Evolutionary conservation across 352 stramenopile genomes (phyloP).

Genomic region (Elongisporangium prolatum): DNA sequence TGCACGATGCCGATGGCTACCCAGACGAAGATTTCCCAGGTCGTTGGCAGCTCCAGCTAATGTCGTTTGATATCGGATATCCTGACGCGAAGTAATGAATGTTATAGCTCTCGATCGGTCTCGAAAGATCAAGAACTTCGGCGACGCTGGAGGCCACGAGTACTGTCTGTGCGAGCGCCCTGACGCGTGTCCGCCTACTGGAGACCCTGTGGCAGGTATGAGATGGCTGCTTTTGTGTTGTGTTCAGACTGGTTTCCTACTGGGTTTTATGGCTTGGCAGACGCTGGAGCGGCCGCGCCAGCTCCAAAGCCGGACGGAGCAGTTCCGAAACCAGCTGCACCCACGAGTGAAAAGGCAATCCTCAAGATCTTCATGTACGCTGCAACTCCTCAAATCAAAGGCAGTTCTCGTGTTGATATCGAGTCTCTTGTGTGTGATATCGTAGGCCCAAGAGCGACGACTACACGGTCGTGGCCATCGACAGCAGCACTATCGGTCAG

Average conservation of each 20-base stretch:
- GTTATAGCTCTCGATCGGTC: conserved; percentile 68
- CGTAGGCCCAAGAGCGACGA: conserved; percentile 83
- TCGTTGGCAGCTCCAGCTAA: conserved; percentile 6
- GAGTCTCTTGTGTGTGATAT: conserved; percentile 3
- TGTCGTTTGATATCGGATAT: neutral
- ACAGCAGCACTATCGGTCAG: conserved; percentile 70
- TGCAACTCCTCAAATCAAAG: neutral
- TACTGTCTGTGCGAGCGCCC: conserved; percentile 86
- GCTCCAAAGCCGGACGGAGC: neutral
- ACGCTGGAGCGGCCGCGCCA: neutral
- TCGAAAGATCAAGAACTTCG: conserved; percentile 89
- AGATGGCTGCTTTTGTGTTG: conserved; percentile 2
- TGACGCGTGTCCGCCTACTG: conserved; percentile 72
- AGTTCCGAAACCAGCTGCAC: conserved; percentile 34
- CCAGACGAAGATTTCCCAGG: conserved; percentile 86
- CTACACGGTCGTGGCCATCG: conserved; percentile 85
- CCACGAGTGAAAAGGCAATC: conserved; percentile 67
- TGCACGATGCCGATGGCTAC: conserved; percentile 81
- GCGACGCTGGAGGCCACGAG: conserved; percentile 80
- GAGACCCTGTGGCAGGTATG: conserved; percentile 44
- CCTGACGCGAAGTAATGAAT: neutral
- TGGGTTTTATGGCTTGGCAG: neutral
- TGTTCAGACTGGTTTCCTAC: neutral
- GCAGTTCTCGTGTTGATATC: neutral
- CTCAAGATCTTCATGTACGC: conserved; percentile 87